These are phyloP conservation scores for Aspergillus bridgeri DNA, from an alignment of 495 filamentous ascomycete genomes.

Conservation along the genomic window DNA sequence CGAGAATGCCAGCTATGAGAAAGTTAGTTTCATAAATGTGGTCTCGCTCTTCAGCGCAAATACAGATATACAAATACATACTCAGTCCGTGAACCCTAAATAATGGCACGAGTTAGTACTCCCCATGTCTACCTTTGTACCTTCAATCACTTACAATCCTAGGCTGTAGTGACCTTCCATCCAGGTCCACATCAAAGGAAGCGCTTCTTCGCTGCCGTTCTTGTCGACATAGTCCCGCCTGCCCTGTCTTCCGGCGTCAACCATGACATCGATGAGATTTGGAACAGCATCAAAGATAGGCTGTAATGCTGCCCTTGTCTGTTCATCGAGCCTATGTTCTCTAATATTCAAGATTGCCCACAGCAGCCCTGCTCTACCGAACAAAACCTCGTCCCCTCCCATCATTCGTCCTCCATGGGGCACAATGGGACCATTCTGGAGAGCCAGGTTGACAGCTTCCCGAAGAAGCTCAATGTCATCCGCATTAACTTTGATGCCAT, in stretches of 20 bases:
- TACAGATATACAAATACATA: slow-evolving; percentile 17
- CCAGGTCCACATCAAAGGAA: slow-evolving; percentile 49
- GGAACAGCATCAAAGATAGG: slow-evolving; percentile 28
- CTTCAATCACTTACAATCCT: slow-evolving; percentile 33
- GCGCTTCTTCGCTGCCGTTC: slow-evolving; percentile 29
- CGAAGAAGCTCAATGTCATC: slow-evolving; percentile 28
- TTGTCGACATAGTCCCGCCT: slow-evolving; percentile 25
- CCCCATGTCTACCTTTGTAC: background rate
- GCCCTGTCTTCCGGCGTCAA: slow-evolving; percentile 36
- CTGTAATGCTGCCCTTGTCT: slow-evolving; percentile 15
- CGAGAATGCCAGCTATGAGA: slow-evolving; percentile 37
- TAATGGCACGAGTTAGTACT: slow-evolving; percentile 2
- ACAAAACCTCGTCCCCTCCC: slow-evolving; percentile 43
- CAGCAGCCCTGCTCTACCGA: slow-evolving; percentile 42
- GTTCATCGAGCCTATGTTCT: slow-evolving; percentile 17
- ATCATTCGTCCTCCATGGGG: slow-evolving; percentile 28
- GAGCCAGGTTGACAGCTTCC: slow-evolving; percentile 28
- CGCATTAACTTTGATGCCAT: slow-evolving; percentile 13
- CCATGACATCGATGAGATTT: slow-evolving; percentile 30
- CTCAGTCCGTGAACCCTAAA: slow-evolving; percentile 32
- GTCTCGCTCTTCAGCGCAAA: background rate
- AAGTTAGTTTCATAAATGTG: background rate
- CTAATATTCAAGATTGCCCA: slow-evolving; percentile 40
- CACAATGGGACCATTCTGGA: slow-evolving; percentile 32
- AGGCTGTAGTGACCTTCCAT: slow-evolving; percentile 37